These are phyloP conservation scores for Hymenoscyphus scutula DNA, from an alignment of 2,329 filamentous ascomycete species.

Conservation along the genomic window DNA sequence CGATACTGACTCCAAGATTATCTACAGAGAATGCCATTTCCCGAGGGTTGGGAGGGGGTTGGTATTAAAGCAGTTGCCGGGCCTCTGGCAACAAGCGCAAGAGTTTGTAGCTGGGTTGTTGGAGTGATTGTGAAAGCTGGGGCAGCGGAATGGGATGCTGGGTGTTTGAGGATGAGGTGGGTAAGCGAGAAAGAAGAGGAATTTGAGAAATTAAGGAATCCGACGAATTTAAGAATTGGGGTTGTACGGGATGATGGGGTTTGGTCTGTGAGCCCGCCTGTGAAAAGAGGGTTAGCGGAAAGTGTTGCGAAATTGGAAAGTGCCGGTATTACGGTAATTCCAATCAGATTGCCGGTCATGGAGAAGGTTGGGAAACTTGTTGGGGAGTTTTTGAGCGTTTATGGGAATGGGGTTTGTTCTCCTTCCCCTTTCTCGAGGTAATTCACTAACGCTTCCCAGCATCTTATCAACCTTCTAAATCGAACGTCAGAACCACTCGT, in stretches of 20 bases:
- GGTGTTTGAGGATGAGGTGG: slow-evolving; percentile 2
- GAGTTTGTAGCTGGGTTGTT: slow-evolving; percentile 31
- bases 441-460: background rate
- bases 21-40: slow-evolving; percentile 47
- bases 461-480: background rate
- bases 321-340: background rate
- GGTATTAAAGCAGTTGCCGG: slow-evolving; percentile 48
- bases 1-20: no score
- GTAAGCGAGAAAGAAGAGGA: background rate
- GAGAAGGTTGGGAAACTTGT: background rate
- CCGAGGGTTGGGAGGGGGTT: slow-evolving; percentile 51
- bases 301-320: background rate
- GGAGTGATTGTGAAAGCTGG: background rate
- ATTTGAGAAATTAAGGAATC: background rate
- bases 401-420: background rate
- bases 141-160: background rate
- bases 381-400: background rate
- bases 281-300: background rate
- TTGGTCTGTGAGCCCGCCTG: background rate
- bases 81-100: slow-evolving; percentile 46
- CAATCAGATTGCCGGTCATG: background rate
- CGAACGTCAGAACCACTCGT: background rate
- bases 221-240: background rate
- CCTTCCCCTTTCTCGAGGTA: background rate
- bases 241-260: background rate